These are phyloP conservation scores for Magnaporthales sp. DNA, from an alignment of 2,329 filamentous ascomycete species.

Conservation along the genomic window DNA sequence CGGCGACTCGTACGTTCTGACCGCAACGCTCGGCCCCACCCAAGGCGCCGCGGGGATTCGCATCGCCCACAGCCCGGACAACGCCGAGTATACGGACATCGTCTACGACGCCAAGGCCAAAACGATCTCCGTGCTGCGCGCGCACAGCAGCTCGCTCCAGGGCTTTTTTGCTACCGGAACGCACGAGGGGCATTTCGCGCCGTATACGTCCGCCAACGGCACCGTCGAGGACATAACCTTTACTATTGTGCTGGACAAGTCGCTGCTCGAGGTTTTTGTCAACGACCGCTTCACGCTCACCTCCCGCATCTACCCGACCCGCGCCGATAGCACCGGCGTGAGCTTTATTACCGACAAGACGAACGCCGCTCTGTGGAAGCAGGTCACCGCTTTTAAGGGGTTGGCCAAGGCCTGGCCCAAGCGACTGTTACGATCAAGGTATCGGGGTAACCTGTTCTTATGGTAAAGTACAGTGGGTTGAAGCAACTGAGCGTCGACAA, in stretches of 20 bases:
- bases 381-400: background rate
- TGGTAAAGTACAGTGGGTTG: no score
- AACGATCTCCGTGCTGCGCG: background rate
- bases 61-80: background rate
- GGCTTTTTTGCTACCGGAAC: background rate
- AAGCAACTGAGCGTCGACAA: no score
- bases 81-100: background rate
- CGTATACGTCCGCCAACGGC: background rate
- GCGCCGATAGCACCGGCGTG: background rate
- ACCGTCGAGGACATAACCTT: background rate
- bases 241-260: background rate
- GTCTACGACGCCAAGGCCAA: background rate
- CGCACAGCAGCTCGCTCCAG: background rate
- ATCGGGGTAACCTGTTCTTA: no score
- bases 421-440: no score
- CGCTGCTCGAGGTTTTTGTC: constrained; percentile 1
- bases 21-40: background rate
- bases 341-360: background rate
- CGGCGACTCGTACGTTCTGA: background rate
- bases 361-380: background rate
- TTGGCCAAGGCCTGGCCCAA: background rate
- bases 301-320: background rate
- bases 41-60: background rate
- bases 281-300: constrained; percentile 2
- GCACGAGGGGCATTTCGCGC: background rate